phyloP scores from a whole-genome alignment of 2,329 filamentous ascomycete species.

The Fusarium scirpi region DNA sequence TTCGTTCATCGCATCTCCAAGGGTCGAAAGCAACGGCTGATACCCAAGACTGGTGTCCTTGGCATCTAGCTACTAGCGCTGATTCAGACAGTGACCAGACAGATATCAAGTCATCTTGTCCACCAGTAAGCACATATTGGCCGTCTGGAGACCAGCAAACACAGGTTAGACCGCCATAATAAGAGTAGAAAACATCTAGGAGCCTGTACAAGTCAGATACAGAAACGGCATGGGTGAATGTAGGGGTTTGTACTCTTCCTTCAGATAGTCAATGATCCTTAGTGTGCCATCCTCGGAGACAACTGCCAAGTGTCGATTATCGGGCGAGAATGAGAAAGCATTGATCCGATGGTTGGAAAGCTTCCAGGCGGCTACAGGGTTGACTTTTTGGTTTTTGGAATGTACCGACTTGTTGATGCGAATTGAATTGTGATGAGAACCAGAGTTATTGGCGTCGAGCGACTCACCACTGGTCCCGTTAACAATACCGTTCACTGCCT shows the following conservation, averaged over 20 bases:
- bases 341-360: conserved; percentile 91
- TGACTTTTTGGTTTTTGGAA: conserved; percentile 92
- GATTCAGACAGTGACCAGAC: conserved; percentile 93
- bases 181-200: conserved; percentile 87
- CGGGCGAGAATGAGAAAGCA: conserved; percentile 91
- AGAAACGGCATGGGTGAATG: background rate
- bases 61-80: conserved; percentile 88
- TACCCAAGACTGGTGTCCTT: conserved; percentile 96
- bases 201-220: conserved; percentile 64
- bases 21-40: conserved; percentile 94
- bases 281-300: conserved; percentile 93
- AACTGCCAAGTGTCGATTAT: conserved; percentile 86
- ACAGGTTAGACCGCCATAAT: conserved; percentile 92
- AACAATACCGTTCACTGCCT: conserved; percentile 61
- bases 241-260: conserved; percentile 77
- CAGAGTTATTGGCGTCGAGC: conserved; percentile 52
- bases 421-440: conserved; percentile 61
- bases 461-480: conserved; percentile 57
- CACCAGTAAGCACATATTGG: conserved; percentile 93
- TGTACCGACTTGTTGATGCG: conserved; percentile 91
- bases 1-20: conserved; percentile 95
- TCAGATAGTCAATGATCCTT: conserved; percentile 89
- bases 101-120: conserved; percentile 94
- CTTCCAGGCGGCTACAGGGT: conserved; percentile 94
- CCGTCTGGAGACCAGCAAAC: conserved; percentile 98